Base-by-base conservation (phyloP, 108 stramenopile species). In the Parmales sp. region DNA sequence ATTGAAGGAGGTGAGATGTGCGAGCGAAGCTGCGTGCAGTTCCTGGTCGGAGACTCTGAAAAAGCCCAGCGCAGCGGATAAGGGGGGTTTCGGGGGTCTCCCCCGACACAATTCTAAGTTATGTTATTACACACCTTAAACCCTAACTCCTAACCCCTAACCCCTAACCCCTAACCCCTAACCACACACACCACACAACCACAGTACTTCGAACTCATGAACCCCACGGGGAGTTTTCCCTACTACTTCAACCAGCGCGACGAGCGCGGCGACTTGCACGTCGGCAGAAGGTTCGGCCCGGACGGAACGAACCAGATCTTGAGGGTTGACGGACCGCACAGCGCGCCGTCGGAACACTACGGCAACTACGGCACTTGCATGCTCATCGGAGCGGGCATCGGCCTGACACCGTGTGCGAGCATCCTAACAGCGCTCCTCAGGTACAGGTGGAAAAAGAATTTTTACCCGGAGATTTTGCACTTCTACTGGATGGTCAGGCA, bases 401-500 rank as follows among this genome's bases (percentile, higher is more conserved):
- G 78, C 37, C 25, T 79, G 37, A 79, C 78, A 6, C 78, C 78
- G 0, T 44, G 64, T 8, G 74, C 66, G 9, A 43, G 74, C 48
- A 72, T 79, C 34, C 38, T 79, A 37, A 44, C 67, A 4, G 60
- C 65, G 11, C 34, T 79, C 22, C 70, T 70, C 25, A 67, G 38
- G 72, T 71, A 76, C 71, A 65, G 63, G 22, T 79, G 78, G 78
- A 69, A 71, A 45, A 76, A 72, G 69, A 69, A 69, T 28, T 75
- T 72, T 69, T 23, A 41, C n/a, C 78, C 78, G 19, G 74, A 79
- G 45, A 70, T 71, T n/a, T 45, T 79, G 2, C 71, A 75, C 46
- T 64, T 74, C 60, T 75, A 72, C 63, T 79, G 78, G 73, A 44
- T 79, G 23, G 48, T 79, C n/a, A 39, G 72, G 11, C 74, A 79